Evolutionary conservation across 768 basidiomycete species (phyloP).

Genomic region (Amanita thiersii): DNA sequence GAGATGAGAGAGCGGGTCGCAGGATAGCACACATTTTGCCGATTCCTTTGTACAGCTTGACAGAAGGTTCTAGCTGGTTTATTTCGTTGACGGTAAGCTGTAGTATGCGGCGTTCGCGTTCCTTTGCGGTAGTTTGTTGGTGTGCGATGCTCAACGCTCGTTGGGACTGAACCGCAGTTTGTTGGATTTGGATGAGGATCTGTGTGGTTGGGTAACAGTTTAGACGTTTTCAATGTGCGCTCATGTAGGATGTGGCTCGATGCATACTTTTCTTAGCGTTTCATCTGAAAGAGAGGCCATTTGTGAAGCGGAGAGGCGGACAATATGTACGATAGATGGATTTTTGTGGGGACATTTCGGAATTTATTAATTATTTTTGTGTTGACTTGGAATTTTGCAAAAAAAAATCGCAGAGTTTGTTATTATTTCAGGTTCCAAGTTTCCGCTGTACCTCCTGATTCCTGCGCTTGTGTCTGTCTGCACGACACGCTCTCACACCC

Average conservation of each 20-base stretch:
- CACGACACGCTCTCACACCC: too few relatives aligned
- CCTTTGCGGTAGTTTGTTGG: conserved; percentile 75
- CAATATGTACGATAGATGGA: neutral
- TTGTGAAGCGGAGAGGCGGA: neutral
- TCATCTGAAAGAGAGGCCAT: conserved; percentile 54
- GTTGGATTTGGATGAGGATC: conserved; percentile 91
- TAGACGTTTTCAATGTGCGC: neutral
- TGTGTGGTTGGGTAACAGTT: conserved; percentile 22
- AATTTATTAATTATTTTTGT: too few relatives aligned
- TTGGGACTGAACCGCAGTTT: conserved; percentile 82
- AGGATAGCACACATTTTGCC: conserved; percentile 78
- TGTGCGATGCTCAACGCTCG: conserved; percentile 62
- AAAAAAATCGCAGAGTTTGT: too few relatives aligned
- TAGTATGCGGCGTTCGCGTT: conserved; percentile 82
- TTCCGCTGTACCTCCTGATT: too few relatives aligned
- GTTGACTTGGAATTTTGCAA: too few relatives aligned
- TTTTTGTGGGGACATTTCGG: too few relatives aligned
- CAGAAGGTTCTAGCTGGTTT: conserved; percentile 54
- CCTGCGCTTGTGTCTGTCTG: too few relatives aligned
- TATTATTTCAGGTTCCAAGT: too few relatives aligned
- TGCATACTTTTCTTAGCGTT: conserved; percentile 67
- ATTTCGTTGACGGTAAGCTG: conserved; percentile 88
- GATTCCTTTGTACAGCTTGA: conserved; percentile 88
- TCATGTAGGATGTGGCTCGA: neutral
- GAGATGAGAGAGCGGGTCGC: neutral